Percentiles rank a stretch among this genome's conserved stretches.
These are phyloP conservation scores for Fusarium coicis DNA, from an alignment of 2,329 filamentous ascomycete genomes.

Conservation along the genomic window DNA sequence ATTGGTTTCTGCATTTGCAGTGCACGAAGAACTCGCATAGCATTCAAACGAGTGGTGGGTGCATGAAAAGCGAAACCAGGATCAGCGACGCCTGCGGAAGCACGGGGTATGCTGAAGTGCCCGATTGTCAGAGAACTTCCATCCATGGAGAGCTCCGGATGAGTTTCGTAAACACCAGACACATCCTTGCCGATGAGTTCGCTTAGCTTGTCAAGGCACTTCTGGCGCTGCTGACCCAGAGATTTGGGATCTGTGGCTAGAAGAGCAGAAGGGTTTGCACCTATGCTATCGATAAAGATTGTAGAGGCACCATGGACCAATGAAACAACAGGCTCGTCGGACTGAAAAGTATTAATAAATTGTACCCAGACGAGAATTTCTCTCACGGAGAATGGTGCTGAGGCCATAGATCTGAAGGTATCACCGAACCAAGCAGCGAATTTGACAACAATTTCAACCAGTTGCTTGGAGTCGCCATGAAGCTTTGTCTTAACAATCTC, in stretches of 20 bases:
- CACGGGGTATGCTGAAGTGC: constrained; percentile 73
- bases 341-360: constrained; percentile 80
- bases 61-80: constrained; percentile 76
- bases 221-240: constrained; percentile 75
- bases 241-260: constrained; percentile 77
- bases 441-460: constrained; percentile 77
- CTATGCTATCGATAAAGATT: constrained; percentile 94
- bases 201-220: constrained; percentile 78
- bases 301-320: constrained; percentile 89
- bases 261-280: constrained; percentile 92
- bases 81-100: constrained; percentile 53
- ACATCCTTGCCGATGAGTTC: constrained; percentile 73
- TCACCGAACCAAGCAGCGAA: constrained; percentile 95
- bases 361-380: constrained; percentile 94
- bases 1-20: constrained; percentile 91
- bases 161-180: constrained; percentile 70
- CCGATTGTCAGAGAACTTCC: constrained; percentile 72
- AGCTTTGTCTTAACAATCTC: constrained; percentile 88
- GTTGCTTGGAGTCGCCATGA: constrained; percentile 60
- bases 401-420: constrained; percentile 79
- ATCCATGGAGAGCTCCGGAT: constrained; percentile 67
- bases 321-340: constrained; percentile 57
- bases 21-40: constrained; percentile 89
- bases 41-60: constrained; percentile 88
- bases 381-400: constrained; percentile 86